Evolutionary conservation across 352 stramenopile genomes (phyloP).

Genomic region (Albugo candida): DNA sequence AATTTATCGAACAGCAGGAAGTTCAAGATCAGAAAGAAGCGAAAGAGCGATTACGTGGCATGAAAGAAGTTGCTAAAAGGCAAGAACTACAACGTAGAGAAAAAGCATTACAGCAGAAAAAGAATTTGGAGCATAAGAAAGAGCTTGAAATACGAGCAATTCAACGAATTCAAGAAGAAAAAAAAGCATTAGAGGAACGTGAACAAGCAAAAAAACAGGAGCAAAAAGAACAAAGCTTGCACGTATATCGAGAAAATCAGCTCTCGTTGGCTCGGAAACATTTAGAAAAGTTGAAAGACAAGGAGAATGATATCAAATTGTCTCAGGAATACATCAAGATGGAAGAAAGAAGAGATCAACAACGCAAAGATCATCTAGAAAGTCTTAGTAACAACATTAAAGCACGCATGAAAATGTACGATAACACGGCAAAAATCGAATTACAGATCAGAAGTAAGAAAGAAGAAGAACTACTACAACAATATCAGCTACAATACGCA

Average conservation of each 20-base stretch:
- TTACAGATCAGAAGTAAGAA: slow-evolving; percentile 39
- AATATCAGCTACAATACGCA: slow-evolving; percentile 49
- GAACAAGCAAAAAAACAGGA: slow-evolving; percentile 25
- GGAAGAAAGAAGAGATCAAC: slow-evolving; percentile 47
- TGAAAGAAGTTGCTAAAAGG: slow-evolving; percentile 40
- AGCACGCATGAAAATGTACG: slow-evolving; percentile 71
- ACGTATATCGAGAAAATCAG: slow-evolving; percentile 45
- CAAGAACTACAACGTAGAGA: slow-evolving; percentile 40
- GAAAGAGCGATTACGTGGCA: slow-evolving; percentile 20
- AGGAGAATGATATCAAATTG: slow-evolving; percentile 39
- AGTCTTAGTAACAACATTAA: slow-evolving; percentile 56
- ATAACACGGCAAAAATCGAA: slow-evolving; percentile 48
- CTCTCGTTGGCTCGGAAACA: slow-evolving; percentile 37
- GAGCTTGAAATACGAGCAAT: slow-evolving; percentile 27
- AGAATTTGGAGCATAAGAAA: slow-evolving; percentile 27
- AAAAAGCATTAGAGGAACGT: slow-evolving; percentile 26
- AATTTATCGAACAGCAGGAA: slow-evolving; percentile 21
- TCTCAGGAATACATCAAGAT: slow-evolving; percentile 48
- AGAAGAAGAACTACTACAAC: slow-evolving; percentile 34
- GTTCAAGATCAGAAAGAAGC: slow-evolving; percentile 40
- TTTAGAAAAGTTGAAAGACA: slow-evolving; percentile 24
- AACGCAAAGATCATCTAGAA: slow-evolving; percentile 38
- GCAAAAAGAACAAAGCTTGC: slow-evolving; percentile 37
- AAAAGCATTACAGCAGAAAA: slow-evolving; percentile 34
- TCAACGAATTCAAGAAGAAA: slow-evolving; percentile 26